Evolutionary conservation across 2,329 filamentous ascomycete species (phyloP).

Genomic region (Fusarium pseudoanthophilum): DNA sequence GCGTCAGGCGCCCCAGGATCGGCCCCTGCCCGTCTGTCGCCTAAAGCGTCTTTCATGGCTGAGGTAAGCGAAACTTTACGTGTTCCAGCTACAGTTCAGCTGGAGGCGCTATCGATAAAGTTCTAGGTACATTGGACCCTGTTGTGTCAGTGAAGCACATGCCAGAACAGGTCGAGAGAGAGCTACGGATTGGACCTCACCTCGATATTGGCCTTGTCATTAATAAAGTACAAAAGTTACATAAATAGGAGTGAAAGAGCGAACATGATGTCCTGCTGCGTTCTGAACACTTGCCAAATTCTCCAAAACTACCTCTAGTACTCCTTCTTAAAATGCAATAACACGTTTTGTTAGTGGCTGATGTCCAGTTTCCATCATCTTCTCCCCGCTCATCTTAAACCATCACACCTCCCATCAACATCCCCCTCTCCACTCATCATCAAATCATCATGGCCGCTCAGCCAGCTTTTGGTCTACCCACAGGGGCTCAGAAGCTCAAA

Average conservation of each 20-base stretch:
- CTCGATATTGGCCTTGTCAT: background rate
- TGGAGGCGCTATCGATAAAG: background rate
- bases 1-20: background rate
- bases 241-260: background rate
- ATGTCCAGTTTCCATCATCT: constrained; percentile 20
- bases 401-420: constrained; percentile 6
- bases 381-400: constrained; percentile 25
- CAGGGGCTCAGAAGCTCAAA: constrained; percentile 66
- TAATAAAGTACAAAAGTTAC: background rate
- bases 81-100: constrained; percentile 10
- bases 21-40: background rate
- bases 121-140: constrained; percentile 3
- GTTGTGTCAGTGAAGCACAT: constrained; percentile 1
- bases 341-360: constrained; percentile 27
- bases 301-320: background rate
- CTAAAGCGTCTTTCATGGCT: background rate
- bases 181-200: background rate
- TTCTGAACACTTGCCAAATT: background rate
- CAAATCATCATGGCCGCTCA: constrained; percentile 36
- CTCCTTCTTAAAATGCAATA: constrained; percentile 1
- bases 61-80: constrained; percentile 11
- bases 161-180: background rate
- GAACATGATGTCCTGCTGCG: background rate
- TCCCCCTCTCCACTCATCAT: background rate
- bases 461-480: constrained; percentile 46